These are phyloP conservation scores for Nemania sp. DNA, from an alignment of 2,329 filamentous ascomycete genomes.

Conservation along the genomic window DNA sequence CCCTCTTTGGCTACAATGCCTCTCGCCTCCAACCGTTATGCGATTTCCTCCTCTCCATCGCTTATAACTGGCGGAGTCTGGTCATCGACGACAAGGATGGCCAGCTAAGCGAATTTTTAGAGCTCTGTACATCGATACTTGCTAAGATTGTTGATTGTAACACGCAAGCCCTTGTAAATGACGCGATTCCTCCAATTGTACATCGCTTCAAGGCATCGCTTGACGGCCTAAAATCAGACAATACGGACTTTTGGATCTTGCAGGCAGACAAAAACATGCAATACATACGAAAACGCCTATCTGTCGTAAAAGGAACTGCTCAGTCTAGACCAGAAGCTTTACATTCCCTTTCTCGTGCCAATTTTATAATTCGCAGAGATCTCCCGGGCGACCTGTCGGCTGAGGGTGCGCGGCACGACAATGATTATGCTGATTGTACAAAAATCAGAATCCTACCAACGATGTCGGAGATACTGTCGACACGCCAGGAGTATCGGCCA, in stretches of 20 bases:
- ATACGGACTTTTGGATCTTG: constrained; percentile 24
- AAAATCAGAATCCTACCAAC: constrained; percentile 64
- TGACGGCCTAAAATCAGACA: constrained; percentile 10
- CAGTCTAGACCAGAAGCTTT: neutral
- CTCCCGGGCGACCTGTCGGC: constrained; percentile 29
- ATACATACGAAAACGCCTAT: constrained; percentile 33
- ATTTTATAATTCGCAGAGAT: constrained; percentile 25
- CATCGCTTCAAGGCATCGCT: constrained; percentile 17
- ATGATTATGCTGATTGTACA: constrained; percentile 58
- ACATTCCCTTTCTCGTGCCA: constrained; percentile 1
- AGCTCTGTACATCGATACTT: constrained; percentile 31
- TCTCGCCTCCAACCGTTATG: constrained; percentile 31
- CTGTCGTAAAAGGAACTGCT: constrained; percentile 11
- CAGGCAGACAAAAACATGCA: constrained; percentile 33
- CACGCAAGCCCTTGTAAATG: constrained; percentile 18
- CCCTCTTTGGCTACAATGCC: constrained; percentile 29
- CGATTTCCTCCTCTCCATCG: constrained; percentile 31
- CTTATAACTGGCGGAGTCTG: constrained; percentile 23
- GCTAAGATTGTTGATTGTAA: constrained; percentile 33
- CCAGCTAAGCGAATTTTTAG: constrained; percentile 30
- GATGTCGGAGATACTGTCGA: constrained; percentile 58
- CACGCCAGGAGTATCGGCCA: constrained; percentile 58
- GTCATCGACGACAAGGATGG: constrained; percentile 18
- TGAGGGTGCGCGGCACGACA: constrained; percentile 39
- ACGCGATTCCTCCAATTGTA: constrained; percentile 22